Conservation (phyloP, 306 rosid genomes). For the Quercus bicolor region DNA sequence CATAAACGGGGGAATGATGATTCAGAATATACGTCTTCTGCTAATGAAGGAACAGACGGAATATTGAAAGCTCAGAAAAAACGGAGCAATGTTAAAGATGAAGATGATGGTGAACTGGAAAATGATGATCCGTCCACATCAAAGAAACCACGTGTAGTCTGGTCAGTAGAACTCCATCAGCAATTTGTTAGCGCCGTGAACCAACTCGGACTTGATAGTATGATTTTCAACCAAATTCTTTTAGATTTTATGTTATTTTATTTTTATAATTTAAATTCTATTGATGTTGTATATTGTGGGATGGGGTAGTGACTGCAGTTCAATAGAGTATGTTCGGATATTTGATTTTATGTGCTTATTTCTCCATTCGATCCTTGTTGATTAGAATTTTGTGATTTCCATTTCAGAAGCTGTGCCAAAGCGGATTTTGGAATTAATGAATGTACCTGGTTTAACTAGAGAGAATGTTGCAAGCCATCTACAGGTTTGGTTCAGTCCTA, state of each 20-base stretch:
- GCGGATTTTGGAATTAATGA: slow-evolving; percentile 62
- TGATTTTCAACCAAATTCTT: slow-evolving; percentile 22
- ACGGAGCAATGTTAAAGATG: slow-evolving; percentile 55
- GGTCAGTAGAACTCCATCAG: slow-evolving; percentile 57
- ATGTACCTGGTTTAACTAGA: slow-evolving; percentile 57
- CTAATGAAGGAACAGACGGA: slow-evolving; percentile 49
- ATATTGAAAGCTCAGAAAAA: slow-evolving; percentile 42
- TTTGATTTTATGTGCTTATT: background rate
- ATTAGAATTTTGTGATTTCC: slow-evolving; percentile 14
- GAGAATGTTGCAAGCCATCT: slow-evolving; percentile 73
- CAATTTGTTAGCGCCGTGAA: slow-evolving; percentile 49
- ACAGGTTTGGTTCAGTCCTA: slow-evolving; percentile 42
- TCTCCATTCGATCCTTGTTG: slow-evolving; percentile 15
- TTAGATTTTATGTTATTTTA: background rate
- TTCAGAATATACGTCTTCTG: slow-evolving; percentile 47
- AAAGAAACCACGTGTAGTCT: slow-evolving; percentile 60
- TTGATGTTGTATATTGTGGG: background rate
- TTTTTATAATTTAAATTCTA: background rate
- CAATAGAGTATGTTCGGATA: background rate
- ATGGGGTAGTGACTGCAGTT: background rate
- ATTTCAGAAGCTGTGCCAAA: slow-evolving; percentile 73
- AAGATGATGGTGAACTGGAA: slow-evolving; percentile 46
- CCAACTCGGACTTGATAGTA: slow-evolving; percentile 70
- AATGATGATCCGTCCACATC: slow-evolving; percentile 42
- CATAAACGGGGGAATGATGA: slow-evolving; percentile 49